phyloP scores from a whole-genome alignment of 1,284 basidiomycete genomes.

The Heterobasidion occidentale region DNA sequence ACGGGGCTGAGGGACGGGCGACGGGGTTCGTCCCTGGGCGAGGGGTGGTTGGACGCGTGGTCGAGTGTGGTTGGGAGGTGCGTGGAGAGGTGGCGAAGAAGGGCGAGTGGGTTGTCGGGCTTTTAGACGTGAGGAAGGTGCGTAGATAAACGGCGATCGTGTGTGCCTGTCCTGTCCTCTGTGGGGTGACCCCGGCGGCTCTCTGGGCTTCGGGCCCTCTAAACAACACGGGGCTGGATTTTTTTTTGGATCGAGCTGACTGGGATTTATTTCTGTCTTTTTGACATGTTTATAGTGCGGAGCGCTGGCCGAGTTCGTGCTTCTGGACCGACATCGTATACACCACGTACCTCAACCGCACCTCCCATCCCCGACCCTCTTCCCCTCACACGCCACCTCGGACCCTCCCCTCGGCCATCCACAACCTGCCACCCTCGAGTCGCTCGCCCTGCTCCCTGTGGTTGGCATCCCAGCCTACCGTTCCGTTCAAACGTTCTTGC shows the following conservation, averaged over 20 bases:
- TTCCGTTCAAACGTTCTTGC: constrained; percentile 53
- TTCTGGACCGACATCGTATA: constrained; percentile 72
- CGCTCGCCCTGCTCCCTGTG: constrained; percentile 72
- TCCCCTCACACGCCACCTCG: constrained; percentile 8
- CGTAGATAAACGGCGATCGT: constrained; percentile 11
- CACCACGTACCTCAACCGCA: constrained; percentile 60
- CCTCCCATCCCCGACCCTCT: constrained; percentile 15
- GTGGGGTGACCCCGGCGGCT: neutral
- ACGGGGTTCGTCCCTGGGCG: constrained; percentile 75
- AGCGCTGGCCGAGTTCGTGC: constrained; percentile 76
- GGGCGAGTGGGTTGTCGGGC: constrained; percentile 79
- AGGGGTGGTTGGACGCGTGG: constrained; percentile 72
- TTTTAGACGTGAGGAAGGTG: constrained; percentile 74
- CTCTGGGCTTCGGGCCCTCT: neutral
- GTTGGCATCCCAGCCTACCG: constrained; percentile 73
- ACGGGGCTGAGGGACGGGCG: constrained; percentile 21
- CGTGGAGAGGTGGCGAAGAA: constrained; percentile 51
- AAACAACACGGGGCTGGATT: neutral
- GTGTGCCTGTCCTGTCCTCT: constrained; percentile 9
- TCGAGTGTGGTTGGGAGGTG: constrained; percentile 79
- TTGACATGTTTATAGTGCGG: constrained; percentile 46
- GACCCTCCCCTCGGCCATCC: constrained; percentile 3
- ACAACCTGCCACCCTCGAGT: constrained; percentile 38
- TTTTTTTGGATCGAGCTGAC: neutral
- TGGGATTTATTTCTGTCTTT: neutral